Evolutionary conservation across 306 rosid species (phyloP).

Genomic region (Phaseolus lunatus): DNA sequence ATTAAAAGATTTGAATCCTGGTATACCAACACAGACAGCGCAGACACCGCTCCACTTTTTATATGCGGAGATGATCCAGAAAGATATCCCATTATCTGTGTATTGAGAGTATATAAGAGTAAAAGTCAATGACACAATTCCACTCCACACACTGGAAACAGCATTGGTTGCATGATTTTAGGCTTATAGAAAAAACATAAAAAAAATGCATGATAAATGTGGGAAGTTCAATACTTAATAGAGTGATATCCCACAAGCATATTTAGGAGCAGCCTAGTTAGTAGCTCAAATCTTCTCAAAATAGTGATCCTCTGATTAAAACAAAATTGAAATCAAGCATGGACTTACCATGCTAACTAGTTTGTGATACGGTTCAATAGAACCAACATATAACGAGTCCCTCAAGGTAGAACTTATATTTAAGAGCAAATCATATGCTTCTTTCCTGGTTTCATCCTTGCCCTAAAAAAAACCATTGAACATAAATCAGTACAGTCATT

Average conservation of each 20-base stretch:
- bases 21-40: conserved; percentile 79
- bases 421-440: conserved; percentile 75
- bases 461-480: conserved; percentile 58
- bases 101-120: conserved; percentile 1
- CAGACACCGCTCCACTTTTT: conserved; percentile 96
- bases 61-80: conserved; percentile 90
- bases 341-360: conserved; percentile 81
- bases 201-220: conserved; percentile 9
- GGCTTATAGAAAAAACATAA: conserved; percentile 22
- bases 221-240: background rate
- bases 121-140: conserved; percentile 31
- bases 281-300: background rate
- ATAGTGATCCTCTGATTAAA: background rate
- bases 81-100: conserved; percentile 92
- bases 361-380: conserved; percentile 67
- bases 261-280: background rate
- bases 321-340: conserved; percentile 35
- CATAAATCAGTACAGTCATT: conserved; percentile 39
- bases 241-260: conserved; percentile 12
- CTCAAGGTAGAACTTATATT: conserved; percentile 72
- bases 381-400: conserved; percentile 52
- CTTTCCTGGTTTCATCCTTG: conserved; percentile 76
- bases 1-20: conserved; percentile 67
- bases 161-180: conserved; percentile 18
- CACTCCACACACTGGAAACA: background rate